Evolutionary conservation across 108 stramenopile genomes (phyloP), one percentile per base, ranked within the genome.

Genomic region (Skeletonema menzelii): DNA sequence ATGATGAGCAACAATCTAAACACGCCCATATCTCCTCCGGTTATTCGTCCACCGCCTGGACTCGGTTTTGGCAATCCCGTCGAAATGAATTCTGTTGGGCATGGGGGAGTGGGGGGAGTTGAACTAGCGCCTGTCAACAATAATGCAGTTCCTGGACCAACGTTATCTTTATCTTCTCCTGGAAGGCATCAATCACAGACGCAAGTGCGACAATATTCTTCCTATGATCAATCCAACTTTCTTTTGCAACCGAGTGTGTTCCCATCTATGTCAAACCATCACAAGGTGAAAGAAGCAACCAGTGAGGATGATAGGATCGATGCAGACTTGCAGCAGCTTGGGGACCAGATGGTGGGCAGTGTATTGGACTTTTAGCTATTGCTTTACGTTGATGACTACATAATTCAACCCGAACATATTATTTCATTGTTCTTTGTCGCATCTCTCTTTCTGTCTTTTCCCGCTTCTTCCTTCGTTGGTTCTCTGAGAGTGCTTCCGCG

Each of bases 301-400:
- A 68, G 40, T 37, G 78, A 76, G 5, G 83, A 85, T 14, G 69
- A 67, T 19, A 84, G 70, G 53, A 88, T 91, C 59, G 90, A 88
- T 65, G 90, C 90, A 6, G 86, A 91, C 27, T 65, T 91, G 37
- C 90, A 85, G 57, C 84, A 86, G 56, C 78, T 91, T 32, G 90
- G 90, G 57, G 87, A 87, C 37, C 85, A 64, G 24, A 74, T 74
- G 73, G 73, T 65, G 24, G 73, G 73, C 15, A 74, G 73, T 46
- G 55, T 74, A 34, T 68, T 74, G 27, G 73, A 74, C 58, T 74
- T 72, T 62, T 72, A 72, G 66, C 14, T 31, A 53, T 53, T 15
- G 8, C 4, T 15, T 2, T 19, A 17, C 4, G 17, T 24, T 22
- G 20, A 0, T 53, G 24, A 53, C 49, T 53, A 53, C 22, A 53